Conservation (phyloP, 1,284 basidiomycete species). For the Austroboletus niveus region DNA sequence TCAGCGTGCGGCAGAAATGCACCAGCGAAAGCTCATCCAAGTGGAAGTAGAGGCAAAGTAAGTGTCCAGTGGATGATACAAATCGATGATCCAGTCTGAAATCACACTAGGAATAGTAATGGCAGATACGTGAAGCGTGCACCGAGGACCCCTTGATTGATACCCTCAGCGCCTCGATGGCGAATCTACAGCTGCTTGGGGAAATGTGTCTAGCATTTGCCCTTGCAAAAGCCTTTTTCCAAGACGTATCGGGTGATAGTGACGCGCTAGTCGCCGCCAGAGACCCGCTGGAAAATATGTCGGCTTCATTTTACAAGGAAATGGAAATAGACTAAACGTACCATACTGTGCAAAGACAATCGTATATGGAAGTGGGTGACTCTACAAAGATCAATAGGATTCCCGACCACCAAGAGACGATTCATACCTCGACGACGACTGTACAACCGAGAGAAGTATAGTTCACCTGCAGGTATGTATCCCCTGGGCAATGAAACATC, state of each 20-base stretch:
- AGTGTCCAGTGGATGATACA: slow-evolving; percentile 15
- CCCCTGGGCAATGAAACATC: slow-evolving; percentile 26
- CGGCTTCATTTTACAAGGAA: background rate
- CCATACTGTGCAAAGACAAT: slow-evolving; percentile 40
- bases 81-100: slow-evolving; percentile 5
- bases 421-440: slow-evolving; percentile 25
- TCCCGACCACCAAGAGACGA: background rate
- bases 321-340: slow-evolving; percentile 20
- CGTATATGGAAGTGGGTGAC: slow-evolving; percentile 35
- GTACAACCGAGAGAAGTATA: slow-evolving; percentile 13
- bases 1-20: slow-evolving; percentile 65
- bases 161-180: slow-evolving; percentile 5
- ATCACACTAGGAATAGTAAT: slow-evolving; percentile 15
- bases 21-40: slow-evolving; percentile 55
- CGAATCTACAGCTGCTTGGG: slow-evolving; percentile 15
- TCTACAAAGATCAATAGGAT: slow-evolving; percentile 27
- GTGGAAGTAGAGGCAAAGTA: slow-evolving; percentile 59
- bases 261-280: slow-evolving; percentile 30
- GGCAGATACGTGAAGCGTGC: slow-evolving; percentile 30
- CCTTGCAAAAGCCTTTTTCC: slow-evolving; percentile 28
- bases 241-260: slow-evolving; percentile 34
- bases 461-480: slow-evolving; percentile 30
- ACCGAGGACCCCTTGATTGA: slow-evolving; percentile 13
- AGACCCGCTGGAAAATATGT: slow-evolving; percentile 23
- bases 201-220: slow-evolving; percentile 30